Evolutionary conservation across 371 early-diverging fungal species (phyloP), one percentile per base, ranked within the genome.

Genomic region (Mucor velutinosus): DNA sequence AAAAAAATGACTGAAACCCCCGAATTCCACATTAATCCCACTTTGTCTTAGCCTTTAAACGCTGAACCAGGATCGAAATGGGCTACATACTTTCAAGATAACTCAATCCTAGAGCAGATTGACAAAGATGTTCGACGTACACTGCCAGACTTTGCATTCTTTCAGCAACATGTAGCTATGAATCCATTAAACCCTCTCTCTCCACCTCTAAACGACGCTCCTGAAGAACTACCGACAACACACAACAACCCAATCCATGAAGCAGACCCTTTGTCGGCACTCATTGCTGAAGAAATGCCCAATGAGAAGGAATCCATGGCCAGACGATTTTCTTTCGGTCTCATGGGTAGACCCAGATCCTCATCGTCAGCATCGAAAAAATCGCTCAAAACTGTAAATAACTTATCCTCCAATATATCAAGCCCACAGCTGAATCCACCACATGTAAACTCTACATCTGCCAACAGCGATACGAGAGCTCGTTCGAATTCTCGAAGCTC

Each of bases 121-220:
- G 93, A 93, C 76, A 92, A 91, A 71, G 95, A 95, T 71, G 89
- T 92, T 12, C 69, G 92, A 57, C 84, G 95, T 32, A 95, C 95
- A 11, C 75, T 93, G 64, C 92, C 94, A 7, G 95, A 94, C 70
- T 83, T 93, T 67, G 89, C 90, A 3, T 93, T 93, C 72, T 93
- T 94, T 65, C 95, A 93, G 67, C 76, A 76, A 8, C 86, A 84
- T 7, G 86, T 91, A 30, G 85, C 87, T 3, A 70, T 69, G 43
- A 85, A 82, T 35, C 77, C 80, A 10, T 68, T 80, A 7, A 84
- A 85, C 60, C 89, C 89, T 1, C 75, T 88, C 15, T 83, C 84
- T 51, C 76, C 77, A 35, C 73, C 75, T 2, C 57, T 65, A 4
- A 27, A 21, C 19, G 23, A 35, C 17, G 11, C 41, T 37, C n/a